Base-by-base conservation (phyloP, 768 basidiomycete genomes). In the Kondoa malvinella region DNA sequence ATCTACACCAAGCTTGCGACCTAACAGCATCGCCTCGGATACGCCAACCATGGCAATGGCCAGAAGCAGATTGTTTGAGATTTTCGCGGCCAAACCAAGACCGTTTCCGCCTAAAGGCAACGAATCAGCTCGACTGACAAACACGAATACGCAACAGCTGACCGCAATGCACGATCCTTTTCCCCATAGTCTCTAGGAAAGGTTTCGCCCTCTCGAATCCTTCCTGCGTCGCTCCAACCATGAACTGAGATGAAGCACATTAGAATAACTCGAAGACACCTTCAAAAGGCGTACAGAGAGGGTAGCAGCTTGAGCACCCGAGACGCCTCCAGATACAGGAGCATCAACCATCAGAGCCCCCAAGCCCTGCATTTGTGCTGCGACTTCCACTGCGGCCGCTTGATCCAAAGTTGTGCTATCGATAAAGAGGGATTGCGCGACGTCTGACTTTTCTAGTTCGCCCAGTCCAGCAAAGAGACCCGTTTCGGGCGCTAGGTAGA, bases 11-110 rank as follows among this genome's bases (percentile, higher is more conserved):
- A 92, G 78, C 67, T 82, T 85, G 76, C 84, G 82, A 2, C 91
- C 91, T 12, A 92, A 81, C 2, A 92, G 77, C 90, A 94, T 92
- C 2, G 87, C 89, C 77, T 94, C 91, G 0, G 72, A 71, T 1
- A 73, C 73, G 4, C 73, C 74, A 33, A 70, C 60, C 73, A 74
- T 74, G 2, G 70, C 67, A 1, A 88, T 86, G 2, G 86, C 87
- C 56, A 88, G 78, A 29, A 87, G 66, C 1, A 74, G 64, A 56
- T 92, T 92, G 77, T 92, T 92, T 78, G 88, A 90, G 40, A 92
- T 89, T 79, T 92, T 92, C 1, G 89, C 89, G 0, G 83, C 89
- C 12, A 63, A 29, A 16, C 27, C 16, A 26, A 33, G 16, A 29
- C 61, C 30, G 30, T 33, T 63, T 27, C 3, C 12, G 16, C 30